A percentile compares a stretch with the other conserved stretches of the same genome.
These are phyloP conservation scores for Chamaenerion angustifolium DNA, from an alignment of 345 rosid genomes.

Conservation along the genomic window DNA sequence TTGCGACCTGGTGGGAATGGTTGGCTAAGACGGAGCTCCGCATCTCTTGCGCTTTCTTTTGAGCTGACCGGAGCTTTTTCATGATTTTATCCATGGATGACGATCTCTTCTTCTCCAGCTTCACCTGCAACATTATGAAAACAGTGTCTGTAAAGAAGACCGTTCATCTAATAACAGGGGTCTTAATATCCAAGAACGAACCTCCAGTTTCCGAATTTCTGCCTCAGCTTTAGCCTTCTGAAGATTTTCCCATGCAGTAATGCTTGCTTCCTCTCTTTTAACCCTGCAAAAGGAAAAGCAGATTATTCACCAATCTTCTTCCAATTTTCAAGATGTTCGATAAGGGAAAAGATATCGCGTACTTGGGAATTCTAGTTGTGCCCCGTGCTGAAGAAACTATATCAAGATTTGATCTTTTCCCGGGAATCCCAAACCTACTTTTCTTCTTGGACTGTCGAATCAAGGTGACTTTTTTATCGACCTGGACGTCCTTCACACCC, in stretches of 20 bases:
- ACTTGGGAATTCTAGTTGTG: constrained; percentile 38
- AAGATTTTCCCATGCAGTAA: constrained; percentile 90
- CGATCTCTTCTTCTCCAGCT: constrained; percentile 85
- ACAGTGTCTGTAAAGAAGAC: too few relatives aligned
- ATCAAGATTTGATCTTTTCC: constrained; percentile 45
- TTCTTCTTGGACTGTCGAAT: constrained; percentile 91
- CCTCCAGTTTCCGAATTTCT: constrained; percentile 87
- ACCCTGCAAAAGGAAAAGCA: constrained; percentile 24
- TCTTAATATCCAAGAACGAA: constrained; percentile 11
- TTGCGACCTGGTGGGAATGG: constrained; percentile 31
- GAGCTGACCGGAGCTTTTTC: constrained; percentile 81
- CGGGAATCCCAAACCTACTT: constrained; percentile 40
- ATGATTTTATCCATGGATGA: constrained; percentile 88
- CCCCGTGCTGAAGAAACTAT: constrained; percentile 52
- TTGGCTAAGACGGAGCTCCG: constrained; percentile 53
- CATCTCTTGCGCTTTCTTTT: constrained; percentile 91
- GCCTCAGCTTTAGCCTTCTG: constrained; percentile 99
- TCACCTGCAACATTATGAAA: constrained; percentile 43
- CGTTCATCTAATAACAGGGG: too few relatives aligned
- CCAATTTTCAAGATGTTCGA: too few relatives aligned
- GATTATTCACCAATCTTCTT: too few relatives aligned
- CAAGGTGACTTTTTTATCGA: constrained; percentile 75
- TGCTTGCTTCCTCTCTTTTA: constrained; percentile 81
- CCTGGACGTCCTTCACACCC: constrained; percentile 69
- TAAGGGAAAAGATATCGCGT: constrained; percentile 2